Percentiles rank a stretch among this genome's conserved stretches.
Conservation (phyloP, 192 early-diverging fungal genomes). For the Coemansia sp. region DNA sequence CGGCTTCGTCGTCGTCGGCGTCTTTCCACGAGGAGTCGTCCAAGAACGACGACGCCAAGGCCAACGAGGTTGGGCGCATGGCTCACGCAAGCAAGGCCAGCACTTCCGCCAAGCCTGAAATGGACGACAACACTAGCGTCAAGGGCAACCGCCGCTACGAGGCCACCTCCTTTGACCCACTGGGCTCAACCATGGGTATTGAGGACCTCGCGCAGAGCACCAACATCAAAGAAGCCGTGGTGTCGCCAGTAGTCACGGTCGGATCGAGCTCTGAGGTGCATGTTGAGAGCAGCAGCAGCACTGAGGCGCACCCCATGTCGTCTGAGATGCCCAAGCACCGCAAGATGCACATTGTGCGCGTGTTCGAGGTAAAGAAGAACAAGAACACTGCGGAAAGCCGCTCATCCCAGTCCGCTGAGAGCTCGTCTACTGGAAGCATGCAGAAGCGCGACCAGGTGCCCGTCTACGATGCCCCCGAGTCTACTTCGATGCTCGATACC, state of each 20-base stretch:
- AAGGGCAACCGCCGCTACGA: conserved; percentile 31
- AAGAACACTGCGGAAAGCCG: conserved; percentile 9
- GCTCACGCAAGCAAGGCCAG: conserved; percentile 21
- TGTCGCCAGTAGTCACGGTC: conserved; percentile 17
- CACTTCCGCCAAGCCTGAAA: conserved; percentile 11
- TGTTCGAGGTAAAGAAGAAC: conserved; percentile 51
- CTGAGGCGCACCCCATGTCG: neutral
- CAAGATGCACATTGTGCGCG: conserved; percentile 49
- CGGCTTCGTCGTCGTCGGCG: conserved; percentile 10
- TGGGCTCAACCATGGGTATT: neutral
- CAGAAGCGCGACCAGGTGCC: conserved; percentile 39
- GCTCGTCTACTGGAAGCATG: conserved; percentile 1
- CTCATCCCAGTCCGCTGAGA: neutral
- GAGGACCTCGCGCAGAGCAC: neutral
- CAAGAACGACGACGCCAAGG: conserved; percentile 25
- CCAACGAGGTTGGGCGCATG: conserved; percentile 28
- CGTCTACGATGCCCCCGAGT: conserved; percentile 12
- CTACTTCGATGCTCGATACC: neutral
- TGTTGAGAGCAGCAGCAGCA: conserved; percentile 3
- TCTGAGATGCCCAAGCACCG: conserved; percentile 20
- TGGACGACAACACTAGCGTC: conserved; percentile 4
- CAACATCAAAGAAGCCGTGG: conserved; percentile 4
- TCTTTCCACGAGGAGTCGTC: conserved; percentile 21
- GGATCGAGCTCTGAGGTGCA: conserved; percentile 21
- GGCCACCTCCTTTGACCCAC: conserved; percentile 14